A percentile compares a stretch with the other conserved stretches of the same genome.
Evolutionary conservation across 1,284 basidiomycete genomes (phyloP).

Genomic region (Naganishia sp.): DNA sequence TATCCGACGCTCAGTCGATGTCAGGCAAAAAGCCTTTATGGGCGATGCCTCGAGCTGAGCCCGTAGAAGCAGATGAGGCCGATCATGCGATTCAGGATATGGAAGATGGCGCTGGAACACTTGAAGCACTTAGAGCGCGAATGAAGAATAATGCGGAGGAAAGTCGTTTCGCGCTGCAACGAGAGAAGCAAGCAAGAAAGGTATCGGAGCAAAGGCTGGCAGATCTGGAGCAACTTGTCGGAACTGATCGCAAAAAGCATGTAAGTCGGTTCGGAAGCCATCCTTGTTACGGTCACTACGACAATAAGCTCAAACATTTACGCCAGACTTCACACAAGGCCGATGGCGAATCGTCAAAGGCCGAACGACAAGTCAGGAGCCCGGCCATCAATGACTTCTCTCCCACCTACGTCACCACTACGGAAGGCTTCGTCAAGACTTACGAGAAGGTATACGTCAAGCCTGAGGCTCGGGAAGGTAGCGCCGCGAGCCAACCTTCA

Average conservation of each 20-base stretch:
- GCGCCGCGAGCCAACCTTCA: too few relatives aligned
- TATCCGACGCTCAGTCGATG: not conserved
- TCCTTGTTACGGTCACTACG: not conserved
- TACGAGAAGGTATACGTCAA: conserved; percentile 25
- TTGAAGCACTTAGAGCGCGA: conserved; percentile 13
- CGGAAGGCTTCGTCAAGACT: conserved; percentile 32
- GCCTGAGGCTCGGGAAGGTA: not conserved
- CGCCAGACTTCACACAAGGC: not conserved
- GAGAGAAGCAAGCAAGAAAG: conserved; percentile 6
- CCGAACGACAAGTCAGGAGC: too few relatives aligned
- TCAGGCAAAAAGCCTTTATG: not conserved
- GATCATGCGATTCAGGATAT: not conserved
- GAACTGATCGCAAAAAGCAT: not conserved
- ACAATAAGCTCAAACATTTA: not conserved
- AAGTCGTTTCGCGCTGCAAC: conserved; percentile 17
- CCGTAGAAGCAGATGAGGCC: not conserved
- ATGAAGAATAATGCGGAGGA: conserved; percentile 30
- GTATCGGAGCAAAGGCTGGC: conserved; percentile 8
- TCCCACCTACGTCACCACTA: conserved; percentile 27
- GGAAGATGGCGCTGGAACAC: not conserved
- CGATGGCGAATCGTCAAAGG: too few relatives aligned
- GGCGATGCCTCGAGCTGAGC: not conserved
- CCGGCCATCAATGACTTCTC: not conserved
- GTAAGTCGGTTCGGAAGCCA: not conserved
- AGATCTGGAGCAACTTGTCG: not conserved